phyloP scores from a whole-genome alignment of 169 alveolate species.

The Eimeria necatrix region DNA sequence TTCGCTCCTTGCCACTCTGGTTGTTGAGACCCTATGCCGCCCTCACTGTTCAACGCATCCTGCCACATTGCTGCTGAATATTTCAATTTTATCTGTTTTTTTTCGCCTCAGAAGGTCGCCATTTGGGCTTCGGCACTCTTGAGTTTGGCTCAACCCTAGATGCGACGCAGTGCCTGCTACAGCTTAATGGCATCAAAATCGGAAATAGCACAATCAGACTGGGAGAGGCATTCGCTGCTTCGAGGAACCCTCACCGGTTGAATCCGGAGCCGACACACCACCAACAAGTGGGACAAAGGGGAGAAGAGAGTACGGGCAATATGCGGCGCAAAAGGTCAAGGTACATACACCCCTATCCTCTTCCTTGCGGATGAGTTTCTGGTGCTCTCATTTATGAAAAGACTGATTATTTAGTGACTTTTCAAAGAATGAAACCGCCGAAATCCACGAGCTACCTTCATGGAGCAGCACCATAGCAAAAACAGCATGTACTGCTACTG shows the following conservation, averaged over 20 bases:
- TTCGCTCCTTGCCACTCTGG: too few relatives aligned
- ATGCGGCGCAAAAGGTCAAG: background rate
- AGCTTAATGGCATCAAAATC: conserved; percentile 72
- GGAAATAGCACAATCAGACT: conserved; percentile 74
- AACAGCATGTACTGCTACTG: background rate
- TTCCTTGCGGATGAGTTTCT: conserved; percentile 35
- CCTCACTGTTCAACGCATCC: too few relatives aligned
- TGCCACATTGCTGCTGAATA: too few relatives aligned
- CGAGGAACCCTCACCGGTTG: background rate
- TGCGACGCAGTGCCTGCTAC: conserved; percentile 78
- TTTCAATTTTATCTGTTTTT: background rate
- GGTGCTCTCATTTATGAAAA: background rate
- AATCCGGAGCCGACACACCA: conserved; percentile 22
- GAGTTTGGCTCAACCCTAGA: conserved; percentile 68
- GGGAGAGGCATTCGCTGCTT: conserved; percentile 78
- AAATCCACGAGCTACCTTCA: background rate
- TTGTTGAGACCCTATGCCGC: too few relatives aligned
- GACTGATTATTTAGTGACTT: too few relatives aligned
- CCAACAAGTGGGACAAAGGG: background rate
- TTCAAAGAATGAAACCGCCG: background rate
- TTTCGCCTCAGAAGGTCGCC: conserved; percentile 77
- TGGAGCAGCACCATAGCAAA: conserved; percentile 8
- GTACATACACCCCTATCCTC: conserved; percentile 68
- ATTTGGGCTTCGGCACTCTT: conserved; percentile 75
- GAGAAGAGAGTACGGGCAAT: background rate